Base-by-base conservation (phyloP, 805 yeast species). In the Metschnikowia similis region DNA sequence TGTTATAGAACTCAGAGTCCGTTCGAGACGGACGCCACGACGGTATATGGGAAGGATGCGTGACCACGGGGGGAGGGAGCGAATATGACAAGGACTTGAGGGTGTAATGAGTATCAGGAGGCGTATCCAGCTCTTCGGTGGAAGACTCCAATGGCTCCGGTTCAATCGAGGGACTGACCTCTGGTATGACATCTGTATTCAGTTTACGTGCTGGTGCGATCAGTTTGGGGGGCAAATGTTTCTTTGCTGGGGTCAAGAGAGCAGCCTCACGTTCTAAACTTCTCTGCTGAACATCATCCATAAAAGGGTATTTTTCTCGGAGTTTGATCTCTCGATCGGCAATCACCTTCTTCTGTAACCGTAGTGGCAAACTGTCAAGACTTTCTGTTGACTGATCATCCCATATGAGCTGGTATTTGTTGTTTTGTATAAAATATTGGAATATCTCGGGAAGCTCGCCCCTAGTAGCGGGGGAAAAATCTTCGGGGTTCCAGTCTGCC, bases 401-500 rank as follows among this genome's bases (percentile, higher is more conserved):
- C 78, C 78, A 74, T 9, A 56, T 49, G 17, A 73, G 56, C 44
- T 59, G 57, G 50, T 61, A 63, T 2, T 61, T 51, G 36, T 65
- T 61, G 29, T 65, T 53, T 13, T 64, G 58, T 11, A 66, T 47
- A 47, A 70, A 71, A 31, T 61, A 58, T 39, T 68, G 69, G 48
- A 61, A 67, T 14, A 65, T 56, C 44, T 66, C 75, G 5, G 74
- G 71, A 32, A 66, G 54, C 14, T 65, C 69, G 10, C 58, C 30
- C 29, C 55, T 57, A 44, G 56, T 44, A 8, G 56, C 53, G 8
- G 49, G 49, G 4, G 69, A 66, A 53, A 67, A 67, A 46, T 68
- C 80, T 47, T 62, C 10, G 0, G 90, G 90, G 54, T 84, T 78
- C 78, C 83, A 86, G 16, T 79, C 80, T 0, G 76, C 79, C 39